Evolutionary conservation across 1,284 basidiomycete species (phyloP), one percentile per base, ranked within the genome.

Genomic region (Papiliotrema nemorosa): DNA sequence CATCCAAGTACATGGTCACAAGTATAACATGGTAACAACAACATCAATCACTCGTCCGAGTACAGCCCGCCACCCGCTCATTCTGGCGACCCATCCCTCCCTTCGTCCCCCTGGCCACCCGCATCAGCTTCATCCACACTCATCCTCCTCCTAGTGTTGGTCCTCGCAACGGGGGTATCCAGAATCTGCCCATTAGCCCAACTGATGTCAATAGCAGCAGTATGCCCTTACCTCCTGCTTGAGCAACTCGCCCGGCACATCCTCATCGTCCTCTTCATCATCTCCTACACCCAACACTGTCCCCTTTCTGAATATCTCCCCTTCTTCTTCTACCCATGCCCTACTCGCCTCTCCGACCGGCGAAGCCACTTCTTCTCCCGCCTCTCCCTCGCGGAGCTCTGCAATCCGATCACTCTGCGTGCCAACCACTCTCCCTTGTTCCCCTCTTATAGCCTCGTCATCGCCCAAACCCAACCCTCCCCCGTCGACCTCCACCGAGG

Each of bases 271-370:
- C 82, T 84, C 70, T 13, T 72, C 88, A 81, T 90, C 87, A 66
- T 90, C 88, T 55, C 86, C 88, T 4, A 85, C 84, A 0, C 86
- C 85, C 10, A 94, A 78, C 12, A 90, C 78, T 1, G 84, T 84
- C 1, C 91, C 90, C 67, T 91, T 91, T 44, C 91, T 79, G 76
- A 97, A 97, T 27, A 96, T 85, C 72, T 96, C 91, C 1, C 88
- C 89, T 64, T 90, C 89, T 64, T 91, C 89, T 58, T 84, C 86
- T 0, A 91, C 85, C 85, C 87, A 88, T 47, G 78, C 83, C 59
- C 81, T 79, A 35, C 85, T 87, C 47, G 59, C 63, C 46, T 58
- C 54, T 42, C 59, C 70, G 46, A 59, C 64, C 37, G 62, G 69
- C 36, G 50, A 20, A 4, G 39, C 22, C 5, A 47, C 53, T 14